Conservation (phyloP, 805 yeast genomes). For the Kazachstania martiniae region DNA sequence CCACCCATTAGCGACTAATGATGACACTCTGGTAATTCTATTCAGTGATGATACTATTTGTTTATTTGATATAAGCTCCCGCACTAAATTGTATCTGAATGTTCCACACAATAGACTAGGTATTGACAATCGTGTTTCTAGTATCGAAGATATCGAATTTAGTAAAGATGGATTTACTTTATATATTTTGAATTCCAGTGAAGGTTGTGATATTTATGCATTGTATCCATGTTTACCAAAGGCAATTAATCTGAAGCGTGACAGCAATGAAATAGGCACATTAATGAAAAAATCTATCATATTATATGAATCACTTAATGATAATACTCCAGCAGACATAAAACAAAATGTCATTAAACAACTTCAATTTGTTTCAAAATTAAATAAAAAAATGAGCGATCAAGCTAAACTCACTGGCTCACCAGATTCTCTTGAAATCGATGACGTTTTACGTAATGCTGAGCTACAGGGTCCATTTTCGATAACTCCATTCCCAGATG, state of each 20-base stretch:
- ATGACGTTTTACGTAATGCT: slow-evolving; percentile 7
- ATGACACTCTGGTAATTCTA: slow-evolving; percentile 17
- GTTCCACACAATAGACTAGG: slow-evolving; percentile 11
- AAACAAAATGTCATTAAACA: slow-evolving; percentile 27
- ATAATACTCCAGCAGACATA: slow-evolving; percentile 9
- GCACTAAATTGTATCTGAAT: slow-evolving; percentile 4
- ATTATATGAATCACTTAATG: slow-evolving; percentile 12
- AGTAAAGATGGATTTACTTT: slow-evolving; percentile 40
- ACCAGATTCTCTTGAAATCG: slow-evolving; percentile 9
- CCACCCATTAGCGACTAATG: slow-evolving; percentile 30
- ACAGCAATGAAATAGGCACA: slow-evolving; percentile 26
- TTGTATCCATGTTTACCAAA: slow-evolving; percentile 56
- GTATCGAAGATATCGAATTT: slow-evolving; percentile 16
- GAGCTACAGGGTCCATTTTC: slow-evolving; percentile 43
- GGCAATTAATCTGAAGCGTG: slow-evolving; percentile 3
- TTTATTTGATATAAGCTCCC: slow-evolving; percentile 10
- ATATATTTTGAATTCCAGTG: slow-evolving; percentile 36
- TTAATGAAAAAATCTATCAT: slow-evolving; percentile 21
- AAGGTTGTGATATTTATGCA: slow-evolving; percentile 45
- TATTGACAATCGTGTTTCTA: slow-evolving; percentile 12
- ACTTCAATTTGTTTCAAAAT: slow-evolving; percentile 27
- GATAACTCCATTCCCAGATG: slow-evolving; percentile 44
- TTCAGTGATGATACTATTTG: slow-evolving; percentile 17
- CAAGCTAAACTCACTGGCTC: no score
- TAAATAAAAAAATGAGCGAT: slow-evolving; percentile 22